Conservation (phyloP, 352 stramenopile genomes). For the Phytophthora colocasiae region DNA sequence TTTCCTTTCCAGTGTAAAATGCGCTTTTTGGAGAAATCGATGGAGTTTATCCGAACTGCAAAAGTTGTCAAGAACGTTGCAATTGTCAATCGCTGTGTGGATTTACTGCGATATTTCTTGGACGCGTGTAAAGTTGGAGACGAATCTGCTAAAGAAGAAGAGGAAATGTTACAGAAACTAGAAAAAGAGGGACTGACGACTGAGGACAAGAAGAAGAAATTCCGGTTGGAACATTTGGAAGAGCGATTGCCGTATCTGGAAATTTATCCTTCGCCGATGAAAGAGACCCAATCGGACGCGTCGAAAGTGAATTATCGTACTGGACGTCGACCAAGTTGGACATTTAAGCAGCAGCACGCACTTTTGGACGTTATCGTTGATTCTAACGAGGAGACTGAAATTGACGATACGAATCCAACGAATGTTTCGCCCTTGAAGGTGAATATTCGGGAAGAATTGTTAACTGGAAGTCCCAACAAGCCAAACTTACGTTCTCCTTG, state of each 20-base stretch:
- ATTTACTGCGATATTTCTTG: conserved; percentile 77
- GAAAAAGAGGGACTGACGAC: conserved; percentile 9
- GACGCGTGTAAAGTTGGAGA: conserved; percentile 46
- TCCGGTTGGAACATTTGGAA: conserved; percentile 62
- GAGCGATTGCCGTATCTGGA: conserved; percentile 62
- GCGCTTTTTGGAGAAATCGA: conserved; percentile 69
- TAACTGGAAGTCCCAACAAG: conserved; percentile 23
- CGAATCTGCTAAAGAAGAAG: conserved; percentile 16
- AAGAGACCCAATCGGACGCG: conserved; percentile 29
- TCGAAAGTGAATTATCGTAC: conserved; percentile 20
- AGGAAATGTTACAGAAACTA: conserved; percentile 8
- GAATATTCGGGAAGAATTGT: conserved; percentile 10
- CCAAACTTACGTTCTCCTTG: conserved; percentile 48
- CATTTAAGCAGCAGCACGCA: conserved; percentile 62
- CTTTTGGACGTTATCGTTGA: conserved; percentile 65
- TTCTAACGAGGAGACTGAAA: conserved; percentile 39
- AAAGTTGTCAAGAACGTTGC: conserved; percentile 31
- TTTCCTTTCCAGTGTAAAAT: conserved; percentile 44
- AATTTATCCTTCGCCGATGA: conserved; percentile 75
- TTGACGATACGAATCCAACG: conserved; percentile 9
- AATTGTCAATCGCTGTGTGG: conserved; percentile 66
- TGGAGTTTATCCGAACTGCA: conserved; percentile 44
- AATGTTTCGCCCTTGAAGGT: conserved; percentile 18
- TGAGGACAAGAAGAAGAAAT: conserved; percentile 11
- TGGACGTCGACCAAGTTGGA: conserved; percentile 66